Base-by-base conservation (phyloP, 2,329 filamentous ascomycete genomes). In the Diatrype stigma region DNA sequence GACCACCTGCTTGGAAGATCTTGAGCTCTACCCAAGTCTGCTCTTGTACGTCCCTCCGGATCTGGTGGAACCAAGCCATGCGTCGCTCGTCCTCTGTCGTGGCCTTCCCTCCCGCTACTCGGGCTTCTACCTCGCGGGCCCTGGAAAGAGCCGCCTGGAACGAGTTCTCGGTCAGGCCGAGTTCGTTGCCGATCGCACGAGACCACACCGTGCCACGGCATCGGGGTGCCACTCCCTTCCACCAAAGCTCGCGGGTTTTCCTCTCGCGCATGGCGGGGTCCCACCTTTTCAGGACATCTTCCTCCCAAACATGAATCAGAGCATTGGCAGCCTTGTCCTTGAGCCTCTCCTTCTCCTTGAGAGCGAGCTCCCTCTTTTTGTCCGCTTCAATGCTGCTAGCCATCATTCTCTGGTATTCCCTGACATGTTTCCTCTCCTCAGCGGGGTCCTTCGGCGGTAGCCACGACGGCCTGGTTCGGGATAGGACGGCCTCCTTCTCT, bases 391-490 rank as follows among this genome's bases (percentile, higher is more conserved):
- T 68, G 58, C 82, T 84, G 42, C 73, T 74, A 0, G 76, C 78
- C 86, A 93, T 89, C 87, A 94, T 92, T 67, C 80, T 84, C 70
- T 92, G 86, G 65, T 92, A 94, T 66, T 94, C 85, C 63, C 82
- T 91, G 58, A 99, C 67, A 69, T 99, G 94, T 59, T 86, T 86
- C 66, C 83, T 89, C 72, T 99, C 94, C 69, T 99, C 94, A 49
- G 88, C 88, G 2, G 90, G 92, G 58, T 94, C 85, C 70, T 94
- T 94, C 1, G 89, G 89, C 1, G 90, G 89, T 2, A 94, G 74
- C 90, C 90, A 94, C 1, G 87, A 91, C 0, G 89, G 89, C 35
- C 89, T 79, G 2, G 89, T 94, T 17, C 90, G 79, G 22, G 87
- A 90, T 21, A 94, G 75, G 2, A 92, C 88, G 3, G 89, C 89